A percentile compares a stretch with the other conserved stretches of the same genome.
These are phyloP conservation scores for Oxytropis ochrocephala DNA, from an alignment of 306 rosid species.

Conservation along the genomic window DNA sequence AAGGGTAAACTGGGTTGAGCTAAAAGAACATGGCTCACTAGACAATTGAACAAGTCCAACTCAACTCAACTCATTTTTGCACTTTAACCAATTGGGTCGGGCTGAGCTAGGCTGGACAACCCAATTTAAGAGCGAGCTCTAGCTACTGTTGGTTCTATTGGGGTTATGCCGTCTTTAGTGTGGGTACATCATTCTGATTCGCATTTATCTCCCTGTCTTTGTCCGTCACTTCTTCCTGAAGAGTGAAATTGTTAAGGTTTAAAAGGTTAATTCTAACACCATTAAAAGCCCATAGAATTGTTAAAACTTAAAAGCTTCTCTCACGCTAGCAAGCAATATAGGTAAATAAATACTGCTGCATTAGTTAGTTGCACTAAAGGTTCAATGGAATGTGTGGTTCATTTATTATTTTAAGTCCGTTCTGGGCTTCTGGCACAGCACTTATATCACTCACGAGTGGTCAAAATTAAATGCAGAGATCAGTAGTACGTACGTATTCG, in stretches of 20 bases:
- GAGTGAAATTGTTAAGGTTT: too few relatives aligned
- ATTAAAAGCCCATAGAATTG: too few relatives aligned
- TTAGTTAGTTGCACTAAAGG: neutral
- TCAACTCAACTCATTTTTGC: too few relatives aligned
- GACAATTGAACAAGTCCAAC: too few relatives aligned
- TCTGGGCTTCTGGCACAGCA: neutral
- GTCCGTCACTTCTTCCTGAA: neutral
- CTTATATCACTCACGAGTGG: neutral
- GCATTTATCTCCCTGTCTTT: neutral
- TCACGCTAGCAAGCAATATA: neutral
- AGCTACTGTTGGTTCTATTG: neutral
- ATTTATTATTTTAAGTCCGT: neutral
- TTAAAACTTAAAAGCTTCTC: neutral
- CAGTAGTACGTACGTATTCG: neutral
- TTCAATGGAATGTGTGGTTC: neutral
- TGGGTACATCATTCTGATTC: neutral
- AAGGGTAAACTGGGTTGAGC: too few relatives aligned
- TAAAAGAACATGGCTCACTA: too few relatives aligned
- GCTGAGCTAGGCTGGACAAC: too few relatives aligned
- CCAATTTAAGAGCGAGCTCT: too few relatives aligned
- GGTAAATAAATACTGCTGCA: too few relatives aligned
- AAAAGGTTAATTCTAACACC: too few relatives aligned
- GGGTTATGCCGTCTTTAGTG: neutral
- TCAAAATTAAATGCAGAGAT: neutral
- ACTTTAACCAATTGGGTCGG: too few relatives aligned